Percentiles rank a stretch among this genome's conserved stretches.
Evolutionary conservation across 768 basidiomycete genomes (phyloP).

Genomic region (Lenzites betulinus): DNA sequence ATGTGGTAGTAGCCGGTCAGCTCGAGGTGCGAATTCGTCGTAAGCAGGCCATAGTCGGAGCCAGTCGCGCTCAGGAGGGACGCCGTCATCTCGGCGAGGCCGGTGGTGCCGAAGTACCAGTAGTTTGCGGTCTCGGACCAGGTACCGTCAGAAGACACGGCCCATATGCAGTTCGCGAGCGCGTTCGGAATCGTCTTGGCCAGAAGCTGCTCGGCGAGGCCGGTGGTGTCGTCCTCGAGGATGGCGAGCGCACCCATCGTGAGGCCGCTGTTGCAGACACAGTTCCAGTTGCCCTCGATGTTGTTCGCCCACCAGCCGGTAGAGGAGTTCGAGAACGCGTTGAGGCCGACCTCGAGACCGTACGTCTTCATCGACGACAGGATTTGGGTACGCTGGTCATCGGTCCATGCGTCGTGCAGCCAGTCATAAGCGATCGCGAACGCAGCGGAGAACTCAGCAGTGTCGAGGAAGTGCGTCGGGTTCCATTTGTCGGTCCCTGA

Average conservation of each 20-base stretch:
- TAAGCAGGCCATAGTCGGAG: conserved; percentile 71
- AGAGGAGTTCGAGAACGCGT: conserved; percentile 21
- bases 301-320: conserved; percentile 76
- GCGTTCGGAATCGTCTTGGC: conserved; percentile 74
- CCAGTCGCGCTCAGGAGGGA: conserved; percentile 86
- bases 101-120: conserved; percentile 93
- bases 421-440: conserved; percentile 96
- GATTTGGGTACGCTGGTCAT: conserved; percentile 69
- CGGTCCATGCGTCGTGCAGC: conserved; percentile 83
- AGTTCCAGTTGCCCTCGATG: conserved; percentile 95
- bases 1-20: conserved; percentile 88
- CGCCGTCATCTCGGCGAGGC: conserved; percentile 84
- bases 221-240: conserved; percentile 76
- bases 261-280: conserved; percentile 90
- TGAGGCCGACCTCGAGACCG: conserved; percentile 66
- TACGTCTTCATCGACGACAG: conserved; percentile 71
- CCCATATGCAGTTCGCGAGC: conserved; percentile 73
- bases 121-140: conserved; percentile 97
- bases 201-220: conserved; percentile 67
- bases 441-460: conserved; percentile 83
- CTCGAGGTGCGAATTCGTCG: conserved; percentile 64
- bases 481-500: conserved; percentile 75
- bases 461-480: conserved; percentile 84
- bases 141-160: conserved; percentile 70
- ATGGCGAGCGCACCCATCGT: conserved; percentile 91